Conservation (phyloP, 2,329 filamentous ascomycete species). For the Fusarium agapanthi region DNA sequence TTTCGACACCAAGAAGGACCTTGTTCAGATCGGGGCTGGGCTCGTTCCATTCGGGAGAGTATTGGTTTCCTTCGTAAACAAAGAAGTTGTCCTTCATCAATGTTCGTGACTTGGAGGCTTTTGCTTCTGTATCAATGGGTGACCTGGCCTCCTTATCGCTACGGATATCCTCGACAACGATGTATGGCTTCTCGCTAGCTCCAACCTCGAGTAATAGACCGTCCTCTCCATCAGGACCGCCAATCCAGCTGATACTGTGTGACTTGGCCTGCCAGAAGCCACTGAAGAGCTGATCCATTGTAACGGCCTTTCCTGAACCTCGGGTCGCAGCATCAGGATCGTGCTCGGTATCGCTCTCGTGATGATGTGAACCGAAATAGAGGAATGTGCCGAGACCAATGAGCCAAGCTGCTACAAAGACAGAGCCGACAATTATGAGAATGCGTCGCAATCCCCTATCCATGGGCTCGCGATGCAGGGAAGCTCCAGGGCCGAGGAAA, state of each 20-base stretch:
- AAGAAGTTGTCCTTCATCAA: constrained; percentile 79
- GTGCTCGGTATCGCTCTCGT: constrained; percentile 69
- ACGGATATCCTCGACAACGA: constrained; percentile 88
- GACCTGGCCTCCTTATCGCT: constrained; percentile 50
- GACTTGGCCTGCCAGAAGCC: constrained; percentile 71
- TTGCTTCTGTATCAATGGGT: constrained; percentile 42
- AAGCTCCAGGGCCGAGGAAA: constrained; percentile 55
- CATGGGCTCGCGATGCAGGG: constrained; percentile 61
- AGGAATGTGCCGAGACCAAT: constrained; percentile 74
- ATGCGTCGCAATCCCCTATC: constrained; percentile 72
- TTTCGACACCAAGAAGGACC: constrained; percentile 81
- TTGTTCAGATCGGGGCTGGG: constrained; percentile 87
- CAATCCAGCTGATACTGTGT: constrained; percentile 80
- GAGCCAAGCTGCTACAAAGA: constrained; percentile 74
- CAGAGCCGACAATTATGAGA: constrained; percentile 66
- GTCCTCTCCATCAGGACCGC: constrained; percentile 78
- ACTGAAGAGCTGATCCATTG: constrained; percentile 73
- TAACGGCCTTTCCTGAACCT: constrained; percentile 76
- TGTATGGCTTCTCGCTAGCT: constrained; percentile 71
- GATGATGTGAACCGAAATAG: constrained; percentile 70
- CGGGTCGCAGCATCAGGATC: constrained; percentile 72
- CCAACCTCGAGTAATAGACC: constrained; percentile 82
- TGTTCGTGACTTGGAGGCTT: constrained; percentile 64
- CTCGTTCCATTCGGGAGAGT: constrained; percentile 69
- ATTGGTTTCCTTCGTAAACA: constrained; percentile 61